Evolutionary conservation across 768 basidiomycete genomes (phyloP).

Genomic region (Boletus rufocinnamomeus): DNA sequence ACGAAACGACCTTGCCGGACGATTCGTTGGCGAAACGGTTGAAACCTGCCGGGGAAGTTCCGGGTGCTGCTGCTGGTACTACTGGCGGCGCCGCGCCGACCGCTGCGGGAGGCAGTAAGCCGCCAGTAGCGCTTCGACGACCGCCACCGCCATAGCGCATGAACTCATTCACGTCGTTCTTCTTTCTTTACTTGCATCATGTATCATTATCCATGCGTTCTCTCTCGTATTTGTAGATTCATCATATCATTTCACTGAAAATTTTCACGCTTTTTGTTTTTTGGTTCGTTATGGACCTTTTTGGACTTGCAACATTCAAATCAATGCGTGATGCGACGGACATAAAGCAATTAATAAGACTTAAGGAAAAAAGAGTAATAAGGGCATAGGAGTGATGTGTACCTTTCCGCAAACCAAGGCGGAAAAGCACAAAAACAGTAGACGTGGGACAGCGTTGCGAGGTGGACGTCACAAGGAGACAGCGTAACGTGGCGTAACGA

Average conservation of each 20-base stretch:
- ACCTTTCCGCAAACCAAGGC: conserved; percentile 7
- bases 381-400: conserved; percentile 1
- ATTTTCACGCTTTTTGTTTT: not conserved
- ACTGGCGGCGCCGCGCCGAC: not conserved
- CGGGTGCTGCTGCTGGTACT: not conserved
- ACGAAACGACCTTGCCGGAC: conserved; percentile 42
- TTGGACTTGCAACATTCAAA: not conserved
- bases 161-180: not conserved
- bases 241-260: not conserved
- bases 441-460: conserved; percentile 17
- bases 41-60: conserved; percentile 47
- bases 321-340: not conserved
- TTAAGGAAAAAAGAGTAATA: conserved; percentile 8
- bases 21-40: conserved; percentile 68
- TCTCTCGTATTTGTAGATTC: not conserved
- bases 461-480: conserved; percentile 17
- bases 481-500: conserved; percentile 18
- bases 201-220: conserved; percentile 27
- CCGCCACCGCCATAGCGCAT: conserved; percentile 25
- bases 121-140: conserved; percentile 38
- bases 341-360: conserved; percentile 22
- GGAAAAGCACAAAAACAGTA: not conserved
- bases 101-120: conserved; percentile 29
- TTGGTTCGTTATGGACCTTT: not conserved
- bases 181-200: not conserved